phyloP scores from a whole-genome alignment of 169 alveolate species.

The Eimeria zaria region DNA sequence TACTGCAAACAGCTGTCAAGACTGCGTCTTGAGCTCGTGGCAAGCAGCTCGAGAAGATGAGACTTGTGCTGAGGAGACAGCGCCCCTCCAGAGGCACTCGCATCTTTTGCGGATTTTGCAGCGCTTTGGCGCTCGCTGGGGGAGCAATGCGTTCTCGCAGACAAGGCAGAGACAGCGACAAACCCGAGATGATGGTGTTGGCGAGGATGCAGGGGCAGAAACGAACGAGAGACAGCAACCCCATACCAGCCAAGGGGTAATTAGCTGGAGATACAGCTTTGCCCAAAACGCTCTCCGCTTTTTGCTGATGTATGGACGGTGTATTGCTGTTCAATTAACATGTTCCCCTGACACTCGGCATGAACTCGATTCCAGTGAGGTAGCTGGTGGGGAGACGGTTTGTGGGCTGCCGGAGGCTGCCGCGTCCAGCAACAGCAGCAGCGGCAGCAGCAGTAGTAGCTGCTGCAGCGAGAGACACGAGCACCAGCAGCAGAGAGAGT shows the following conservation, averaged over 20 bases:
- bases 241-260: neutral
- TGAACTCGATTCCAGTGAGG: neutral
- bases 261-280: slow-evolving; percentile 25
- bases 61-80: slow-evolving; percentile 9
- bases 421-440: neutral
- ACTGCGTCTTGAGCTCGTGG: slow-evolving; percentile 24
- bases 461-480: neutral
- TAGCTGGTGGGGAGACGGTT: neutral
- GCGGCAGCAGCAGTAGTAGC: too few species aligned
- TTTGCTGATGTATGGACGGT: slow-evolving; percentile 38
- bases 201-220: neutral
- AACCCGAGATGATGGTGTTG: neutral
- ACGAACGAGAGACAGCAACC: neutral
- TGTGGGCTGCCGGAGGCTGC: neutral
- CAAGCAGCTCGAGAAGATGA: neutral
- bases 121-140: slow-evolving; percentile 47
- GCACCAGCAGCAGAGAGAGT: neutral
- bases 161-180: slow-evolving; percentile 24
- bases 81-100: slow-evolving; percentile 55
- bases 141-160: slow-evolving; percentile 6
- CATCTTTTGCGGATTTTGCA: slow-evolving; percentile 51
- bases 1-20: slow-evolving; percentile 1
- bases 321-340: slow-evolving; percentile 17
- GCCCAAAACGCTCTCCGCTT: slow-evolving; percentile 63
- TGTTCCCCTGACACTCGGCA: neutral